These are phyloP conservation scores for Sugiyamaella smithiae DNA, from an alignment of 805 yeast genomes.

Conservation along the genomic window DNA sequence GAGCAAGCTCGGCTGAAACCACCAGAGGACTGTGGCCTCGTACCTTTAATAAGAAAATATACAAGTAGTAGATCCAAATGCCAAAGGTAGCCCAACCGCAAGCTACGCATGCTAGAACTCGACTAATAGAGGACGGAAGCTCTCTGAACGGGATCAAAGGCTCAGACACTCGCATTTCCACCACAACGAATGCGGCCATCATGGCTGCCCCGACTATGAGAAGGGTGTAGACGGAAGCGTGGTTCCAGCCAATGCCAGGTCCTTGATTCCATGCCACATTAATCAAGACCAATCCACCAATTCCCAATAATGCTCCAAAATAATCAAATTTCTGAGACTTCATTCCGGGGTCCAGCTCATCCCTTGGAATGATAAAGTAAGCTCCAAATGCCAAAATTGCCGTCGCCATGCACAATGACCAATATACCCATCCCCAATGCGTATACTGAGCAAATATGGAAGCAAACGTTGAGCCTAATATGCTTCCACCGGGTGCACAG, in stretches of 20 bases:
- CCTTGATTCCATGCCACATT: conserved; percentile 76
- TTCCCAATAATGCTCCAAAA: conserved; percentile 55
- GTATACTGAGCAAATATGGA: conserved; percentile 44
- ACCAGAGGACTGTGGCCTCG: conserved; percentile 47
- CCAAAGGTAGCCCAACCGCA: conserved; percentile 82
- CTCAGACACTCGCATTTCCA: conserved; percentile 46
- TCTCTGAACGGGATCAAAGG: conserved; percentile 58
- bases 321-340: conserved; percentile 41
- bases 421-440: conserved; percentile 62
- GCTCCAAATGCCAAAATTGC: conserved; percentile 35
- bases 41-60: conserved; percentile 49
- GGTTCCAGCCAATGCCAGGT: conserved; percentile 65
- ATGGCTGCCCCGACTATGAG: conserved; percentile 48
- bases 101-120: conserved; percentile 51
- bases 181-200: conserved; percentile 45
- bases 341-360: conserved; percentile 19
- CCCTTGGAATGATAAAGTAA: conserved; percentile 40
- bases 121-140: conserved; percentile 44
- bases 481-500: conserved; percentile 61
- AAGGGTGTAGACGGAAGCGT: conserved; percentile 55
- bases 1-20: conserved; percentile 43
- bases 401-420: conserved; percentile 45
- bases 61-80: conserved; percentile 62
- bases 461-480: conserved; percentile 52
- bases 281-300: conserved; percentile 57